Evolutionary conservation across 2,329 filamentous ascomycete species (phyloP).

Genomic region (Alternaria conjuncta): DNA sequence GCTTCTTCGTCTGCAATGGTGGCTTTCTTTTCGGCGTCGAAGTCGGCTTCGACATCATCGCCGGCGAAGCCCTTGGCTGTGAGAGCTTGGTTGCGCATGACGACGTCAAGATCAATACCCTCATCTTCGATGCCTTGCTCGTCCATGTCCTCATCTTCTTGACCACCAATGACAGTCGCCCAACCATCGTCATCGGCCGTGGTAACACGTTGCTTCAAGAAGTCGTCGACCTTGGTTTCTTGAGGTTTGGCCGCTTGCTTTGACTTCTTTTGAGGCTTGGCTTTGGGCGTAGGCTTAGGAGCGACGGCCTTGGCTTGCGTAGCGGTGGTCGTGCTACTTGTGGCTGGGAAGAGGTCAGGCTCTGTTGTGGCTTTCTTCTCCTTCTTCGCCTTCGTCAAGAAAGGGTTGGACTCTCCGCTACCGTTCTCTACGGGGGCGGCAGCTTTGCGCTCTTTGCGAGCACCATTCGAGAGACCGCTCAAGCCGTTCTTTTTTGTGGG

Average conservation of each 20-base stretch:
- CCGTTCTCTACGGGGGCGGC: slow-evolving; percentile 10
- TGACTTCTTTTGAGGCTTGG: slow-evolving; percentile 27
- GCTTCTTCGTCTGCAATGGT: slow-evolving; percentile 79
- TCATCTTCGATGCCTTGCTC: slow-evolving; percentile 47
- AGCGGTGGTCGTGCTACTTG: slow-evolving; percentile 10
- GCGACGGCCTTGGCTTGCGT: slow-evolving; percentile 5
- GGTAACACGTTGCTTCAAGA: slow-evolving; percentile 42
- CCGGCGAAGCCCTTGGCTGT: slow-evolving; percentile 87
- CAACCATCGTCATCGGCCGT: slow-evolving; percentile 52
- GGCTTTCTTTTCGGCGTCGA: slow-evolving; percentile 78
- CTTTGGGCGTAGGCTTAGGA: slow-evolving; percentile 24
- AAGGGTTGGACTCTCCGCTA: slow-evolving; percentile 35
- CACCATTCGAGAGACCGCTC: slow-evolving; percentile 20
- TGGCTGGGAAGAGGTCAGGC: slow-evolving; percentile 20
- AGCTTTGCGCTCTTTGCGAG: slow-evolving; percentile 15
- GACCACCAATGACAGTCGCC: slow-evolving; percentile 51
- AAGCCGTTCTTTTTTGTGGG: slow-evolving; percentile 16
- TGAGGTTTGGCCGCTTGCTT: slow-evolving; percentile 10
- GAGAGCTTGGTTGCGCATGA: slow-evolving; percentile 66
- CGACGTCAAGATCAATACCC: slow-evolving; percentile 48
- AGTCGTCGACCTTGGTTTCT: slow-evolving; percentile 30
- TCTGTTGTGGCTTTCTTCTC: slow-evolving; percentile 27
- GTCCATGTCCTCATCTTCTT: slow-evolving; percentile 37
- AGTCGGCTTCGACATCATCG: slow-evolving; percentile 79
- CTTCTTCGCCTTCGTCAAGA: slow-evolving; percentile 42